A percentile compares a stretch with the other conserved stretches of the same genome.
Evolutionary conservation across 176 grass and related monocot species (phyloP).

Genomic region (Melocanna baccifera): DNA sequence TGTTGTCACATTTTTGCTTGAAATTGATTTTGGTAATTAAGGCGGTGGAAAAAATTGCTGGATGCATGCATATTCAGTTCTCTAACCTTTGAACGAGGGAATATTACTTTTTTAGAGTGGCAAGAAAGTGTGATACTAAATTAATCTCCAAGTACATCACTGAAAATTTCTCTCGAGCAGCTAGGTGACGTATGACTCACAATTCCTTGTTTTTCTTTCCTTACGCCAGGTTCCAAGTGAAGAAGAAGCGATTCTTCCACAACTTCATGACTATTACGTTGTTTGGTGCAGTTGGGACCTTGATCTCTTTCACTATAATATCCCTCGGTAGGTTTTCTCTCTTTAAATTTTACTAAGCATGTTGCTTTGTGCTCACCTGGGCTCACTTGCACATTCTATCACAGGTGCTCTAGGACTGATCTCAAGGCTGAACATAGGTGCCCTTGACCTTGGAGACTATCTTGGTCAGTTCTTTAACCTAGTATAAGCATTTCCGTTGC

Average conservation of each 20-base stretch:
- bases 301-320: constrained; percentile 77
- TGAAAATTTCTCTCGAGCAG: not conserved
- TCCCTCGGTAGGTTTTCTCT: constrained; percentile 58
- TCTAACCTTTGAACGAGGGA: not conserved
- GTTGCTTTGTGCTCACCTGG: not conserved
- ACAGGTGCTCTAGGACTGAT: constrained; percentile 70
- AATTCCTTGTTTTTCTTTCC: not conserved
- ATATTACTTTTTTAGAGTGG: constrained; percentile 1
- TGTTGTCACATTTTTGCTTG: not conserved
- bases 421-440: constrained; percentile 64
- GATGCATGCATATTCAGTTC: not conserved
- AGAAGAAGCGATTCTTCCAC: constrained; percentile 87
- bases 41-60: not conserved
- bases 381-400: not conserved
- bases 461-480: constrained; percentile 51
- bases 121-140: not conserved
- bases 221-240: constrained; percentile 68
- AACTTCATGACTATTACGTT: constrained; percentile 84
- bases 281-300: constrained; percentile 71
- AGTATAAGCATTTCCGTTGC: not conserved
- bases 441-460: constrained; percentile 78
- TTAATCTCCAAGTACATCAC: not conserved
- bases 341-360: not conserved
- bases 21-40: not conserved
- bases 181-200: not conserved